These are phyloP conservation scores for Orbilia brochopaga DNA, from an alignment of 2,329 filamentous ascomycete species.

Conservation along the genomic window DNA sequence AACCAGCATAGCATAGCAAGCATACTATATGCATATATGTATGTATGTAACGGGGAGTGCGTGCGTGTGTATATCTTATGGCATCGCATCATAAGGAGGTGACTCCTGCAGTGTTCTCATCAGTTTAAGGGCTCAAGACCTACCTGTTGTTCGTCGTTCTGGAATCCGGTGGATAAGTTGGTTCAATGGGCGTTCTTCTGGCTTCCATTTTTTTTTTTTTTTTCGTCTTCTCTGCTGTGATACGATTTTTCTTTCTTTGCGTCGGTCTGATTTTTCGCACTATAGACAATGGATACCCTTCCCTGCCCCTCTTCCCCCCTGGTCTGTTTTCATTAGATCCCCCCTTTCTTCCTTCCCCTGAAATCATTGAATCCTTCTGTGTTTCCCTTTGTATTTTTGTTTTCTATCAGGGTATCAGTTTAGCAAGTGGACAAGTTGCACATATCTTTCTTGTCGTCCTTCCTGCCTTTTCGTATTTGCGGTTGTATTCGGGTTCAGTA, in stretches of 20 bases:
- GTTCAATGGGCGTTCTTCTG: slow-evolving; percentile 16
- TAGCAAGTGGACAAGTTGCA: slow-evolving; percentile 2
- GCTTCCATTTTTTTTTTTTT: neutral
- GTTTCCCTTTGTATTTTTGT: neutral
- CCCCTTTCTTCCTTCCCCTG: too few relatives aligned
- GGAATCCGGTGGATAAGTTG: neutral
- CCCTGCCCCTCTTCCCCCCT: neutral
- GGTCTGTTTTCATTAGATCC: neutral
- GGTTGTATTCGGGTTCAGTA: too few relatives aligned
- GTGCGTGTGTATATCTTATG: slow-evolving; percentile 16
- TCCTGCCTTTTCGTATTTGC: too few relatives aligned
- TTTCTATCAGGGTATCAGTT: neutral
- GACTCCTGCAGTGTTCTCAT: neutral
- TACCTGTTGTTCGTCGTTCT: neutral
- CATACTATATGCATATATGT: neutral
- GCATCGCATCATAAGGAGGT: slow-evolving; percentile 17
- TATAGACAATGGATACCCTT: neutral
- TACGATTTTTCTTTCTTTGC: neutral
- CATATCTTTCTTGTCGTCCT: neutral
- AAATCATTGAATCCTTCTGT: too few relatives aligned
- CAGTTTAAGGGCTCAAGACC: neutral
- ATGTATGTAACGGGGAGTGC: slow-evolving; percentile 26
- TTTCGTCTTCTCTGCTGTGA: too few relatives aligned
- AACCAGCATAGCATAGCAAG: too few relatives aligned
- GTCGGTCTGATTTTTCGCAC: neutral